A percentile compares a stretch with the other conserved stretches of the same genome.
Evolutionary conservation across 495 filamentous ascomycete species (phyloP).

Genomic region (Astrothelium subdiscretum): DNA sequence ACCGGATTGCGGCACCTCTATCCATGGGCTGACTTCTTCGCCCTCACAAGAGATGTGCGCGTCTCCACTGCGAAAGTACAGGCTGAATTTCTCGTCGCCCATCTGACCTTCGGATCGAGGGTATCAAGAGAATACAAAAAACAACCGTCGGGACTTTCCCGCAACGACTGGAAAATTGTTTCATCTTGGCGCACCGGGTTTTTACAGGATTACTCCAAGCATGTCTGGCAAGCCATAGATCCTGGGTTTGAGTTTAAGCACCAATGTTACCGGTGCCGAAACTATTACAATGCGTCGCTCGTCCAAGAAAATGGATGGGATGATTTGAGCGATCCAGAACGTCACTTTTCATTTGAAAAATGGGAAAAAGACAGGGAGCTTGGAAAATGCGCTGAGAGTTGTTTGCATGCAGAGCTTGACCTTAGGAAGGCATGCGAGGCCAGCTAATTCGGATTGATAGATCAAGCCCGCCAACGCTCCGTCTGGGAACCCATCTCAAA

Average conservation of each 20-base stretch:
- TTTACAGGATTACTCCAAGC: background rate
- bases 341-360: background rate
- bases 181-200: background rate
- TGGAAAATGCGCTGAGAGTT: background rate
- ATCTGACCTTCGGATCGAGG: background rate
- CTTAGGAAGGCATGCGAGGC: background rate
- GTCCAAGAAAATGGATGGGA: background rate
- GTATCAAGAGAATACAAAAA: background rate
- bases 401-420: background rate
- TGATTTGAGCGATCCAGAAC: background rate
- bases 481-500: too few relatives aligned
- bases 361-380: background rate
- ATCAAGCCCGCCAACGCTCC: background rate
- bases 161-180: background rate
- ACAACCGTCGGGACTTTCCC: background rate
- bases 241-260: background rate
- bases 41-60: background rate
- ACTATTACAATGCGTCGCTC: background rate
- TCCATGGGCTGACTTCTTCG: background rate
- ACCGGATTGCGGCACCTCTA: background rate
- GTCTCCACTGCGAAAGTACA: background rate
- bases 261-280: background rate
- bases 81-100: background rate
- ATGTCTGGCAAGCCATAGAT: background rate
- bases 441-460: background rate